These are phyloP conservation scores for Solanum pennellii DNA, from an alignment of 257 asterid species.

Conservation along the genomic window DNA sequence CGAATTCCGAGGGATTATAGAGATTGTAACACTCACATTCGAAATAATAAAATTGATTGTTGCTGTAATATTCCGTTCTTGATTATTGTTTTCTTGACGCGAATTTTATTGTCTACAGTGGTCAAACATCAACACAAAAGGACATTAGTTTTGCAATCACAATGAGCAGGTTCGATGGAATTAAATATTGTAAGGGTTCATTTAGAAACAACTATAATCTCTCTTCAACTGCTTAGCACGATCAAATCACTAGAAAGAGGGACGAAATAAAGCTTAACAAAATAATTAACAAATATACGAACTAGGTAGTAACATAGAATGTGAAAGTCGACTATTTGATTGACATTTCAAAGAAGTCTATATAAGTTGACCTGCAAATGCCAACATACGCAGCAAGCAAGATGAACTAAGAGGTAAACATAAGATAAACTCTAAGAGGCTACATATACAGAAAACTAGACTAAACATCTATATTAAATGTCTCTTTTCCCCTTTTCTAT, in stretches of 20 bases:
- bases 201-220: not conserved
- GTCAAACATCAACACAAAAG: not conserved
- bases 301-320: not conserved
- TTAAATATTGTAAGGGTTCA: not conserved
- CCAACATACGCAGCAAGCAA: not conserved
- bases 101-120: not conserved
- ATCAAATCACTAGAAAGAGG: no score
- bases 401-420: not conserved
- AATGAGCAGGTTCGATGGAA: not conserved
- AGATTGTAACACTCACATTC: no score
- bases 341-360: no score
- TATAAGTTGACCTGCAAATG: not conserved
- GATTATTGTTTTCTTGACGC: no score
- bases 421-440: not conserved
- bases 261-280: no score
- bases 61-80: no score
- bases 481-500: not conserved
- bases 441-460: not conserved
- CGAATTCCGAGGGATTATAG: no score
- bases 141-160: not conserved
- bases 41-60: no score
- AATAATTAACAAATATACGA: not conserved
- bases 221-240: constrained; percentile 12
- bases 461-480: not conserved
- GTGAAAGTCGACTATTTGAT: no score